These are phyloP conservation scores for Anethum foeniculum DNA, from an alignment of 140 eudicot genomes.

Conservation along the genomic window DNA sequence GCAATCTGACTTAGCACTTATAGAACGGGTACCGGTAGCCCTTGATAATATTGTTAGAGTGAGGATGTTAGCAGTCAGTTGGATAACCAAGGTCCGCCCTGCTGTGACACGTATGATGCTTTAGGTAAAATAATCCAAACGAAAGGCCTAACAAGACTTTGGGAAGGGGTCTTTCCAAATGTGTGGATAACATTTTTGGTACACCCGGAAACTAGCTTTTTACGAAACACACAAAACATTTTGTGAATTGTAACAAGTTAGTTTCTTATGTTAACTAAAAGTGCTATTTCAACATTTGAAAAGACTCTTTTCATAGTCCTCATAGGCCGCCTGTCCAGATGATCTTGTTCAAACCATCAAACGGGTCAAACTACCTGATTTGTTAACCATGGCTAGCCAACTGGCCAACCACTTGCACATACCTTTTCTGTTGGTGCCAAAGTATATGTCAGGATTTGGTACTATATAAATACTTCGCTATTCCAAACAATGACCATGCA, in stretches of 20 bases:
- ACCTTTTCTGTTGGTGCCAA: neutral
- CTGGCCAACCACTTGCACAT: neutral
- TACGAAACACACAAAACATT: conserved; percentile 78
- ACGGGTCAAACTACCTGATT: neutral
- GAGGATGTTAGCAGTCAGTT: conserved; percentile 81
- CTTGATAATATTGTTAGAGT: conserved; percentile 90
- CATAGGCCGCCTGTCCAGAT: neutral
- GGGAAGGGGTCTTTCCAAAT: conserved; percentile 75
- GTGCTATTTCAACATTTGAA: neutral
- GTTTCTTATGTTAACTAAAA: too few species aligned
- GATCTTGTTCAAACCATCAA: neutral
- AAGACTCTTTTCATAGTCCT: too few species aligned
- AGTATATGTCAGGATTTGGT: neutral
- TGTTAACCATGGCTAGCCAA: neutral
- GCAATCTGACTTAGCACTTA: conserved; percentile 6
- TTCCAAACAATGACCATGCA: neutral
- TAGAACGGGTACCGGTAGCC: conserved; percentile 69
- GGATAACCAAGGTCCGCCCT: conserved; percentile 66
- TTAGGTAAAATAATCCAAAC: conserved; percentile 38
- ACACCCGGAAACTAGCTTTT: conserved; percentile 90
- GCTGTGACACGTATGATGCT: conserved; percentile 50
- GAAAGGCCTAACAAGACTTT: conserved; percentile 68
- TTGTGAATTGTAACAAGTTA: conserved; percentile 17
- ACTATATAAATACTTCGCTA: too few species aligned
- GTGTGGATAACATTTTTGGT: conserved; percentile 80